Evolutionary conservation across 768 basidiomycete genomes (phyloP), one percentile per base, ranked within the genome.

Genomic region (Podaxis sp.): DNA sequence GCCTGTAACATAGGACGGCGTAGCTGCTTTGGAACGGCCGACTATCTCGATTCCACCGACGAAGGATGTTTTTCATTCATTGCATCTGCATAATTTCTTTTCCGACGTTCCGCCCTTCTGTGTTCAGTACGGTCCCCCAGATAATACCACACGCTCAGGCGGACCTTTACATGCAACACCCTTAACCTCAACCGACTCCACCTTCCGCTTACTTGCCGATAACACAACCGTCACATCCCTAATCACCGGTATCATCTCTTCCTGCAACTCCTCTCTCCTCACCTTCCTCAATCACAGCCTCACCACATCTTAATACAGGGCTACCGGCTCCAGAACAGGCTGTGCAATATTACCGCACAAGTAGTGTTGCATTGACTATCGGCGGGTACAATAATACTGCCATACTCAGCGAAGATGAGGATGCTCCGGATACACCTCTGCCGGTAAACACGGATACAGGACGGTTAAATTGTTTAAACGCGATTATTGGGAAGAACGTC

Each of bases 361-460:
- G 86, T 68, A 87, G 80, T 49, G 79, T 87, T 39, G 82, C 80
- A 2, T 75, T 89, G 22, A 82, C 84, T 0, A 73, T 89, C 3
- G 84, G 89, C 57, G 85, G 85, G 0, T 89, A 88, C 69, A 88
- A 89, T 66, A 82, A 89, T 65, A 84, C 86, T 0, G 83, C 79
- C 5, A 79, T 76, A 3, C 71, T 84, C 22, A 42, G 67, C 15
- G 72, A 70, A 30, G 65, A 70, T 0, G 75, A 84, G 28, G 70
- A 75, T 4, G 80, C 75, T 0, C 71, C 82, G 0, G 77, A 83
- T 62, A 75, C 81, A 0, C 79, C 85, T 0, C 75, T 90, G 1
- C 87, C 87, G 0, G 68, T 71, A 1, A 75, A 74, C 49, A 75
- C 88, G n/a, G 82, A 88, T 66, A 72, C 54, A 36, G 75, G 70